Evolutionary conservation across 306 rosid genomes (phyloP).

Genomic region (Malus asiatica): DNA sequence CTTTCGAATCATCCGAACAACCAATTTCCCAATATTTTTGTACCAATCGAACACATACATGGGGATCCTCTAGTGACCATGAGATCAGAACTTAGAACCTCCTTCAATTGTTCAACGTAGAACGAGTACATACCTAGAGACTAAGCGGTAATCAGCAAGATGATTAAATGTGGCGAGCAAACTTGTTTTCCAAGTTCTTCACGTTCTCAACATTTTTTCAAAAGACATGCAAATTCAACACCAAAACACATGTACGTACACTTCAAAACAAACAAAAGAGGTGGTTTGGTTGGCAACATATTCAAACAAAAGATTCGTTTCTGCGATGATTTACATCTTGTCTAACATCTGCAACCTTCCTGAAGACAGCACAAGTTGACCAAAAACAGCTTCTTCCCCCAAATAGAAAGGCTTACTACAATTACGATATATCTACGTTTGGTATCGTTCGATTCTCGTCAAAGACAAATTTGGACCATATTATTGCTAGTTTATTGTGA

Average conservation of each 20-base stretch:
- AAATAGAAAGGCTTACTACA: not conserved
- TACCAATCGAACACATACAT: no score
- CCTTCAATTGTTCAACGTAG: no score
- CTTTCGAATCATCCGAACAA: no score
- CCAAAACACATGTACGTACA: not conserved
- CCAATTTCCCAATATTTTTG: no score
- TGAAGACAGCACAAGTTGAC: not conserved
- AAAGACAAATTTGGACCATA: fast-evolving
- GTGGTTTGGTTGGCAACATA: not conserved
- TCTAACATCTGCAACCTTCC: not conserved
- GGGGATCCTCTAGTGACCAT: no score
- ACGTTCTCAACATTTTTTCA: not conserved
- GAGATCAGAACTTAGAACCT: no score
- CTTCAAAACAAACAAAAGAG: not conserved
- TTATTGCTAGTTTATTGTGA: no score
- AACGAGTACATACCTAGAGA: no score
- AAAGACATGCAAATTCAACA: not conserved
- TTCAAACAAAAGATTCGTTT: not conserved
- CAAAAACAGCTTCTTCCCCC: not conserved
- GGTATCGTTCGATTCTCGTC: not conserved
- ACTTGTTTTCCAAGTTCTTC: no score
- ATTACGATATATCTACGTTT: not conserved
- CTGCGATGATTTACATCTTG: not conserved
- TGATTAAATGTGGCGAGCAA: no score
- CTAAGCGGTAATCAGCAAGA: no score